phyloP scores from a whole-genome alignment of 2,329 filamentous ascomycete species.

The Coniochaeta sp. region DNA sequence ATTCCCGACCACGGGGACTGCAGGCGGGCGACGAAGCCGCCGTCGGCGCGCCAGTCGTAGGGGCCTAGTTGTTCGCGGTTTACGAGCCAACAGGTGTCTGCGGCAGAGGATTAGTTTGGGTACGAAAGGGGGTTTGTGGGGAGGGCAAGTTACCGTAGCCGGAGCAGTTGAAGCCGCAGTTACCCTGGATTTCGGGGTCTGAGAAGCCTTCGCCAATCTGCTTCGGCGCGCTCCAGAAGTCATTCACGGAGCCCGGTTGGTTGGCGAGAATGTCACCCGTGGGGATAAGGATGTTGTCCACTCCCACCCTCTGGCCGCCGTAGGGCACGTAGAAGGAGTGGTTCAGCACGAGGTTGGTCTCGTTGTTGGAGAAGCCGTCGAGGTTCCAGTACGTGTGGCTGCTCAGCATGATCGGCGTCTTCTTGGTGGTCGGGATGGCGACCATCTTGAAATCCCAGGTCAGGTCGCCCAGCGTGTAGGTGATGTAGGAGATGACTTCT shows the following conservation, averaged over 20 bases:
- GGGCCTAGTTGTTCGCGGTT: slow-evolving; percentile 51
- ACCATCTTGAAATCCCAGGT: slow-evolving; percentile 70
- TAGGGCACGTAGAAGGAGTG: slow-evolving; percentile 69
- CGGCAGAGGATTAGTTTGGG: slow-evolving; percentile 1
- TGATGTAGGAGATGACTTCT: slow-evolving; percentile 66
- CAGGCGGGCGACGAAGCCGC: slow-evolving; percentile 56
- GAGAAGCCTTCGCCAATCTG: slow-evolving; percentile 65
- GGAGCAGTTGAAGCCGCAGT: slow-evolving; percentile 76
- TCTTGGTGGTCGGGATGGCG: slow-evolving; percentile 63
- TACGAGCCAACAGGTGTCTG: slow-evolving; percentile 63
- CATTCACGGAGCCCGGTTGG: slow-evolving; percentile 60
- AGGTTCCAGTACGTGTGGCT: slow-evolving; percentile 76
- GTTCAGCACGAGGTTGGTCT: slow-evolving; percentile 59
- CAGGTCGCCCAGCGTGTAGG: slow-evolving; percentile 60
- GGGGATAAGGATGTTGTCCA: slow-evolving; percentile 67
- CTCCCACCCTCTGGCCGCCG: slow-evolving; percentile 59
- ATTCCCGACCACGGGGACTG: slow-evolving; percentile 75
- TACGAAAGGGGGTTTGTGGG: neutral
- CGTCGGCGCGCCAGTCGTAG: slow-evolving; percentile 56
- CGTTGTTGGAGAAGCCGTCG: slow-evolving; percentile 69
- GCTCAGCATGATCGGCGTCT: slow-evolving; percentile 77
- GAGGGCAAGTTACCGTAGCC: slow-evolving; percentile 65
- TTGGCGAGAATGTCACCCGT: slow-evolving; percentile 71
- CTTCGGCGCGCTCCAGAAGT: slow-evolving; percentile 79
- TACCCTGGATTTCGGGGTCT: slow-evolving; percentile 54